Evolutionary conservation across 108 stramenopile genomes (phyloP), one percentile per base, ranked within the genome.

Genomic region (Aurantiochytrium sp.): DNA sequence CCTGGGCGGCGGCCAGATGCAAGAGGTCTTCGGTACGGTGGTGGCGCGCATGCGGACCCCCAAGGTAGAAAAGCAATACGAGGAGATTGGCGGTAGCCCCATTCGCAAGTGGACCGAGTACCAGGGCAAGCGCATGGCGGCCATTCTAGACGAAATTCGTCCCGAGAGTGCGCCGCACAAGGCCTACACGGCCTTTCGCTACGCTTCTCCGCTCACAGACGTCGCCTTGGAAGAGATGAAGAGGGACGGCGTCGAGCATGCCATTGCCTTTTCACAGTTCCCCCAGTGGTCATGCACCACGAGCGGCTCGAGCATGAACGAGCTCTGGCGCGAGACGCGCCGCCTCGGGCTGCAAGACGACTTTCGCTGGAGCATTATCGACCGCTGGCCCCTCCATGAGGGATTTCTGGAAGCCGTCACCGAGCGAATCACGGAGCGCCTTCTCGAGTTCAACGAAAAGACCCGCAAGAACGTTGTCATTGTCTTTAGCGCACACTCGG

Each of bases 141-240:
- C 6, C 6, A 87, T 51, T 42, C 76, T 90, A 6, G 89, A 90
- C 58, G 28, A 59, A n/a, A 44, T 87, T 23, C 25, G 23, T 5
- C 89, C 89, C 23, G 87, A 88, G 18, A 87, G 88, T 21, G 89
- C 88, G 1, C 89, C 89, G 58, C 89, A 90, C 57, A 93, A 92
- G 71, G 93, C 93, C 89, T 95, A 95, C 91, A 89, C 92, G 19
- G 93, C 91, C 51, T 94, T 95, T 90, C 92, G 94, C 21, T 95
- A 95, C 88, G 94, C 93, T 92, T 90, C 92, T 42, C 94, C 94
- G 25, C 93, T 89, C 89, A 93, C 94, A 44, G 94, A 94, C 53
- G 89, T 88, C 29, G 94, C 93, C 6, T 49, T 95, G 53, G 90
- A 76, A 21, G 90, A 91, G 23, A 93, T 95, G 87, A 58, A 72